Evolutionary conservation across 2,329 filamentous ascomycete species (phyloP).

Genomic region (Capronia coronata): DNA sequence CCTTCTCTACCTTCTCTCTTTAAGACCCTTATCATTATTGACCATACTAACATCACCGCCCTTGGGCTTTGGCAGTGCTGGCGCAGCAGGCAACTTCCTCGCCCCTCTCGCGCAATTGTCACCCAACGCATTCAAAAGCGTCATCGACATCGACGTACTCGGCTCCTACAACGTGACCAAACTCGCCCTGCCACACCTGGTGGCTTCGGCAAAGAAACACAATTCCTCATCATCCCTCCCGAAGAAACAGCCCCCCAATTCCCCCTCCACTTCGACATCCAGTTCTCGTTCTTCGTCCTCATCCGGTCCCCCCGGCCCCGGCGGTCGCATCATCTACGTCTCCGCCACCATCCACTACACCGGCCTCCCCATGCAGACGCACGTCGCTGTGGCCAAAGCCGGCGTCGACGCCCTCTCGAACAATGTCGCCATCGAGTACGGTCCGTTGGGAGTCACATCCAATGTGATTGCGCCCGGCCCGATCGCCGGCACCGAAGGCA

Average conservation of each 20-base stretch:
- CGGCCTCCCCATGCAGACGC: conserved; percentile 75
- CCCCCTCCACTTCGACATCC: conserved; percentile 6
- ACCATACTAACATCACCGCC: too few species aligned
- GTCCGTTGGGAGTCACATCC: conserved; percentile 74
- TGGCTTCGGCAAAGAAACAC: conserved; percentile 63
- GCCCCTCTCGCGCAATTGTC: conserved; percentile 75
- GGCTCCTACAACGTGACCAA: conserved; percentile 95
- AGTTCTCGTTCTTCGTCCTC: too few species aligned
- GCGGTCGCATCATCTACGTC: conserved; percentile 81
- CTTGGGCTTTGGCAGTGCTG: too few species aligned
- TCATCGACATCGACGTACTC: conserved; percentile 92
- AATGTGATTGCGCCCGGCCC: conserved; percentile 87
- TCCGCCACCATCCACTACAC: conserved; percentile 89
- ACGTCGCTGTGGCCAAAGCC: conserved; percentile 88
- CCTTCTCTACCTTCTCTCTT: neutral
- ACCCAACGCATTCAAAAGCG: conserved; percentile 85
- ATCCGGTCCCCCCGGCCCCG: too few species aligned
- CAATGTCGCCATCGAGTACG: conserved; percentile 79
- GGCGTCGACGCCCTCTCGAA: conserved; percentile 79
- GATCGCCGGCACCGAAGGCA: conserved; percentile 76
- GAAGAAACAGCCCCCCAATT: conserved; percentile 30
- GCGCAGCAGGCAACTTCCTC: conserved; percentile 93
- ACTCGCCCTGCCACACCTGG: conserved; percentile 74
- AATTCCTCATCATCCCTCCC: conserved; percentile 53
- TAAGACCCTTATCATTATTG: too few species aligned